Base-by-base conservation (phyloP, 306 rosid genomes). In the Gynostemma pentaphyllum region DNA sequence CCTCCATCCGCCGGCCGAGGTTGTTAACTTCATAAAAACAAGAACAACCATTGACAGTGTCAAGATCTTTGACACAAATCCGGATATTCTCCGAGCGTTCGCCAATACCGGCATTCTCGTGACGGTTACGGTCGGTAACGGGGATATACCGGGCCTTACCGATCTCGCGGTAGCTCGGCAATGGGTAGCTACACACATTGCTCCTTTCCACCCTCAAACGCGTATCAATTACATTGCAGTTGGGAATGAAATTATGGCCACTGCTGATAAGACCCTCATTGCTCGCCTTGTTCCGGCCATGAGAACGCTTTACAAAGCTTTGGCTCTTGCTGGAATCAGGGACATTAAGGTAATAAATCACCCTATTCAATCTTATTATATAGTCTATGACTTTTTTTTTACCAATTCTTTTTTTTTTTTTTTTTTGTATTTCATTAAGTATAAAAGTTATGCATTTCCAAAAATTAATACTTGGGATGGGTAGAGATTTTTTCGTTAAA, bases 41-140 rank as follows among this genome's bases (percentile, higher is more conserved):
- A 68, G 22, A 32, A 92, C 95, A 10, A 57, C 19, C 64, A 69
- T 92, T n/a, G 80, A 88, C 79, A 18, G 84, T 24, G 81, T 92
- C 1, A 92, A 92, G 82, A 73, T 92, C 82, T 92, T 74, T 73
- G 96, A 88, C 55, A 75, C 81, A 3, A 86, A 46, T 69, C 95
- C 99, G 0, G 84, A 92, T 50, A 81, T 92, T 74, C 79, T 92
- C 32, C 75, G 67, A 0, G 99, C 99, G 0, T 92, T 88, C 30
- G 96, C 99, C 1, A 75, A 75, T 32, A 72, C 67, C 4, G 92
- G 92, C 9, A 84, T 92, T 73, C 27, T 82, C 45, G 82, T 92
- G 16, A 76, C 95, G 16, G 82, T 92, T 11, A 88, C 96, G 0
- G 82, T 89, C 5, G 90, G 86, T 0, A 88, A 92, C 70, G 90